These are phyloP conservation scores for Russula ochroleuca DNA, from an alignment of 768 basidiomycete species.

Conservation along the genomic window DNA sequence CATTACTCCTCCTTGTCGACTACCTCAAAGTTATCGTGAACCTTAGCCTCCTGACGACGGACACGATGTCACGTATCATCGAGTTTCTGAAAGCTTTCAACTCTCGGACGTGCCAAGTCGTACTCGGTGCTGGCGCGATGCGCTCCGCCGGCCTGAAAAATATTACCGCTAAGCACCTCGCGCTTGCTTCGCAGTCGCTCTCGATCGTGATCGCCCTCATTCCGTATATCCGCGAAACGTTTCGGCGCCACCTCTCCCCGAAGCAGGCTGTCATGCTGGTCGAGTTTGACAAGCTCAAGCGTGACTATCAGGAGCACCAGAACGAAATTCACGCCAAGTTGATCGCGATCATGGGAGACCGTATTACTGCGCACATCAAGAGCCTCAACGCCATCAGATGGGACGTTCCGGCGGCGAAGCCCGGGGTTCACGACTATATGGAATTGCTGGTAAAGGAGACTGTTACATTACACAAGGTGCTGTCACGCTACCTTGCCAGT, in stretches of 20 bases:
- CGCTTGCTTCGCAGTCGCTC: conserved; percentile 92
- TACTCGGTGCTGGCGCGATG: conserved; percentile 99
- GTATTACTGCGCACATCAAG: conserved; percentile 79
- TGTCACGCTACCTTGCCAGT: conserved; percentile 80
- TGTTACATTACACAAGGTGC: conserved; percentile 90
- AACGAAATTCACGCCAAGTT: conserved; percentile 98
- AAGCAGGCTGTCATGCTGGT: conserved; percentile 96
- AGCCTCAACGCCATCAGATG: conserved; percentile 78
- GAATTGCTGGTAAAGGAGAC: conserved; percentile 92
- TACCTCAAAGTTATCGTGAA: conserved; percentile 88
- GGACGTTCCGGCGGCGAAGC: conserved; percentile 56
- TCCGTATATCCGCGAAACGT: conserved; percentile 92
- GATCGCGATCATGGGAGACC: conserved; percentile 97
- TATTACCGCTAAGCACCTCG: conserved; percentile 97
- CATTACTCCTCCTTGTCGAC: conserved; percentile 68
- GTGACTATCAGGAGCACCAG: conserved; percentile 99
- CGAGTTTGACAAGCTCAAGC: conserved; percentile 97
- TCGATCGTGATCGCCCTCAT: conserved; percentile 93
- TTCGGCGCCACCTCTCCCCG: conserved; percentile 86
- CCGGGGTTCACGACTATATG: conserved; percentile 85
- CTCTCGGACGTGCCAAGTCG: conserved; percentile 96
- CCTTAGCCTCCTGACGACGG: conserved; percentile 82
- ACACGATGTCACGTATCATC: conserved; percentile 90
- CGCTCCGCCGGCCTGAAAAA: conserved; percentile 94
- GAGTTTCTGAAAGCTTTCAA: conserved; percentile 98